Conservation (phyloP, 2,329 filamentous ascomycete species). For the Fusarium sp. region DNA sequence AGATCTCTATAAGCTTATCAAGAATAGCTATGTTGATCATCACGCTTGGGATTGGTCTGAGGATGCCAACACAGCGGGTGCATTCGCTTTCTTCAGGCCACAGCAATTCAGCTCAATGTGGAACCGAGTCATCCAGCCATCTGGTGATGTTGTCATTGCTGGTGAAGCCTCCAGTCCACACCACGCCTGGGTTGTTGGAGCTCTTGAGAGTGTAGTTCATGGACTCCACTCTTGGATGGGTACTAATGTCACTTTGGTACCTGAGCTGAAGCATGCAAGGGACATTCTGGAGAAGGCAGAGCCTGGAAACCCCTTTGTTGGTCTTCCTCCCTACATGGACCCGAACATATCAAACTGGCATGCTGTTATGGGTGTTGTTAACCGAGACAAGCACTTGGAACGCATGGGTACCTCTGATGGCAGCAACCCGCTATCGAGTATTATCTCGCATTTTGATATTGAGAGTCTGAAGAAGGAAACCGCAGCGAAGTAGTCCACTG, state of each 20-base stretch:
- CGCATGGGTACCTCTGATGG: background rate
- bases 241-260: background rate
- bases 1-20: background rate
- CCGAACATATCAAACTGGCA: background rate
- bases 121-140: slow-evolving; percentile 13
- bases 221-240: slow-evolving; percentile 10
- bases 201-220: slow-evolving; percentile 9
- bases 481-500: background rate
- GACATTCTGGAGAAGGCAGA: background rate
- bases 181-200: slow-evolving; percentile 10
- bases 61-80: slow-evolving; percentile 9
- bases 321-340: slow-evolving; percentile 7
- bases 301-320: background rate
- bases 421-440: background rate
- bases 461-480: background rate
- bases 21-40: slow-evolving; percentile 1
- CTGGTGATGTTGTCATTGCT: slow-evolving; percentile 16
- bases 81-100: slow-evolving; percentile 24
- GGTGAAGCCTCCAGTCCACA: slow-evolving; percentile 18
- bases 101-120: slow-evolving; percentile 20
- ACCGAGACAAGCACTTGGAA: background rate
- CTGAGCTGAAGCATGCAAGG: background rate
- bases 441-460: background rate
- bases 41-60: slow-evolving; percentile 1
- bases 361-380: background rate